Base-by-base conservation (phyloP, 495 filamentous ascomycete genomes). In the Trichoderma gamsii region DNA sequence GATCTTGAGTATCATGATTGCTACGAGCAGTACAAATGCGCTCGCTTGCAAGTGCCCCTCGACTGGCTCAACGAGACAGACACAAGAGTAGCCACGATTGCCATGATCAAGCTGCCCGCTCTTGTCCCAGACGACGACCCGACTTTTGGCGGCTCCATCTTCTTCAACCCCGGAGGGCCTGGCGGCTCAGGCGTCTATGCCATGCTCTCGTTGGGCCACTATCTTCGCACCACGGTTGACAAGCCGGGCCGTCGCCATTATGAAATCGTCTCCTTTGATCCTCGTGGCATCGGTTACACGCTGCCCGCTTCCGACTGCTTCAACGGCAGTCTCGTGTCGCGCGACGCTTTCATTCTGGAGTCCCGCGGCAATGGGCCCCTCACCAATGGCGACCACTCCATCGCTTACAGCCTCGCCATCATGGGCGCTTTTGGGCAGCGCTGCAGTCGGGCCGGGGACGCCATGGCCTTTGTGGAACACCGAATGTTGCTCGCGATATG, bases 101-200 rank as follows among this genome's bases (percentile, higher is more conserved):
- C 76, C 61, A 72, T 81, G 69, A 43, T 76, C 61, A 75, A 74
- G 67, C 68, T 77, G 41, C 74, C 79, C 51, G 74, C 80, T 66
- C 21, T 73, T 35, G 79, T 75, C 16, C 66, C 66, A 41, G 73
- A 70, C 51, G 63, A 65, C n/a, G 70, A 69, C 21, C 68, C 59
- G 3, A 59, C 64, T 59, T 81, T 72, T 67, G 72, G 70, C 67
- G 81, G 75, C 6, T 77, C 81, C 9, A 56, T 84, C 5, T 65
- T 83, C 25, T 65, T 79, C 68, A 84, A 84, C 70, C 80, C 80
- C 12, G 79, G 78, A 63, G 81, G 81, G 1, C 81, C 81, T 0
- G 79, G 80, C 16, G 79, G 78, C n/a, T 75, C 76, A 1, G 81
- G 79, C 4, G 74, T 78, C 1, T n/a, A 11, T 2, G 69, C 75